Conservation (phyloP, 2,329 filamentous ascomycete genomes). For the Huntiella savannae region DNA sequence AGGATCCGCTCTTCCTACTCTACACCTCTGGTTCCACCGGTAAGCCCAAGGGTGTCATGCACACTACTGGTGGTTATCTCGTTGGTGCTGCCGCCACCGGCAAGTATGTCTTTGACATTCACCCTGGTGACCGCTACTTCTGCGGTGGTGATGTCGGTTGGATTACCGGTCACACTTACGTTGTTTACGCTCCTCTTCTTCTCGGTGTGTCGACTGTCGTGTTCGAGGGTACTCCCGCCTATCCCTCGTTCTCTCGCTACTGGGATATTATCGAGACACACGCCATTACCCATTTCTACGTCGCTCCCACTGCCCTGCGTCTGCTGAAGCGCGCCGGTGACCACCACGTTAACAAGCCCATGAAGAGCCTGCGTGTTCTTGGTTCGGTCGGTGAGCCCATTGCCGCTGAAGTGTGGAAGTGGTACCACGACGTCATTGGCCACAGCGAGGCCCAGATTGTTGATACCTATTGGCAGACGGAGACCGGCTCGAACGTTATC, state of each 20-base stretch:
- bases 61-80: conserved; percentile 91
- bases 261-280: conserved; percentile 97
- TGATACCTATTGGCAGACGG: conserved; percentile 99
- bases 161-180: conserved; percentile 98
- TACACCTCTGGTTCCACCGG: conserved; percentile 97
- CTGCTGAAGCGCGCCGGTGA: conserved; percentile 90
- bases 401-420: conserved; percentile 96
- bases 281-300: conserved; percentile 93
- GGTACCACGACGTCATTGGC: conserved; percentile 92
- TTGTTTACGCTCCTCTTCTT: conserved; percentile 86
- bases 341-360: conserved; percentile 72
- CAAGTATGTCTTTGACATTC: conserved; percentile 98
- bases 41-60: conserved; percentile 98
- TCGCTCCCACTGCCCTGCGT: conserved; percentile 82
- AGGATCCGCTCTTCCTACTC: conserved; percentile 91
- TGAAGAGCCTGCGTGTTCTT: conserved; percentile 76
- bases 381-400: conserved; percentile 96
- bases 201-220: conserved; percentile 89
- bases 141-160: conserved; percentile 96
- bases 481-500: conserved; percentile 93
- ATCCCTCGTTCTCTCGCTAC: conserved; percentile 94
- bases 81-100: conserved; percentile 81
- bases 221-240: conserved; percentile 93
- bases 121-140: conserved; percentile 85
- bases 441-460: conserved; percentile 86